phyloP scores from a whole-genome alignment of 1,139 yeast species.

The Magnusiomyces suaveolens region DNA sequence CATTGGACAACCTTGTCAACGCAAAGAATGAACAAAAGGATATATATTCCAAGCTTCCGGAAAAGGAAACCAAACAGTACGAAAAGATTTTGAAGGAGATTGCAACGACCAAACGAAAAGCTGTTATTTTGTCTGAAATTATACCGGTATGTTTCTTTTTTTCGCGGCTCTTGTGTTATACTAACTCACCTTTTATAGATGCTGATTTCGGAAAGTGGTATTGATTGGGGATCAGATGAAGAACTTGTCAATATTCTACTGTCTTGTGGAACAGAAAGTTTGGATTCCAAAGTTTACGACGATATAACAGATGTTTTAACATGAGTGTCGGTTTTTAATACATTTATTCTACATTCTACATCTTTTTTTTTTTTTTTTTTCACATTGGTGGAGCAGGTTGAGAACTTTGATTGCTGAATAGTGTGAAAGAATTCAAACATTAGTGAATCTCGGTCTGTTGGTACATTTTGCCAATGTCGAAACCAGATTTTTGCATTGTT shows the following conservation, averaged over 20 bases:
- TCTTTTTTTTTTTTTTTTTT: too few species aligned
- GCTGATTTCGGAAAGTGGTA: conserved; percentile 11
- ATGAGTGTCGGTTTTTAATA: too few species aligned
- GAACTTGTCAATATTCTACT: conserved; percentile 8
- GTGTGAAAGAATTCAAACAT: too few species aligned
- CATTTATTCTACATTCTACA: too few species aligned
- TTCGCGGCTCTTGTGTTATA: neutral
- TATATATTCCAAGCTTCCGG: neutral
- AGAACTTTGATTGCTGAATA: too few species aligned
- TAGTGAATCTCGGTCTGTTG: too few species aligned
- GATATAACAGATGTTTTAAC: neutral
- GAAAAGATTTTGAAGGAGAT: conserved; percentile 4
- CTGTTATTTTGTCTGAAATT: conserved; percentile 7
- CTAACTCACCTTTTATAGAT: conserved; percentile 6
- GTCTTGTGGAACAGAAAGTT: conserved; percentile 10
- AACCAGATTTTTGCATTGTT: too few species aligned
- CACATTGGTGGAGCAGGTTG: too few species aligned
- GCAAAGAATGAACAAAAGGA: neutral
- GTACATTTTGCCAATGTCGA: too few species aligned
- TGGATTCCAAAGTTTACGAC: conserved; percentile 2
- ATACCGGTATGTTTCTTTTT: conserved; percentile 5
- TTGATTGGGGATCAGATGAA: conserved; percentile 13
- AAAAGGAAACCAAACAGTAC: neutral
- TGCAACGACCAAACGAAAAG: neutral
- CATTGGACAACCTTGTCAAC: neutral